Base-by-base conservation (phyloP, 2,329 filamentous ascomycete genomes). In the Phialocephala subalpina region DNA sequence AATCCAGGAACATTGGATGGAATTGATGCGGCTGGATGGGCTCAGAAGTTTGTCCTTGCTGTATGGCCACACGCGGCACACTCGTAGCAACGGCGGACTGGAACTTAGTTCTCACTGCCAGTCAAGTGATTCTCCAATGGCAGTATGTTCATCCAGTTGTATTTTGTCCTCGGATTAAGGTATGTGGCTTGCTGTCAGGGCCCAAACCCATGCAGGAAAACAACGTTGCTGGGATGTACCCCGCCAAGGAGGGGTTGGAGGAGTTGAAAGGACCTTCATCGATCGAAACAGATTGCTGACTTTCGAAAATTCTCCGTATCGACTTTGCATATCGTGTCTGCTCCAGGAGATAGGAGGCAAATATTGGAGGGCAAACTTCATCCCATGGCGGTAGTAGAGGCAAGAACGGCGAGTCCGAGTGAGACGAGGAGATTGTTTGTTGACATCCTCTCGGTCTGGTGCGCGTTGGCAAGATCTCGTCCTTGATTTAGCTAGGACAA, bases 151-250 rank as follows among this genome's bases (percentile, higher is more conserved):
- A 53, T 16, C 35, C 59, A 40, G 33, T 25, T 53, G 63, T 42
- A 62, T 20, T 58, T 40, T 58, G 52, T 55, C 20, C 20, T 55
- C 36, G n/a, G 38, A 56, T 20, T 9, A 47, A 56, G 56, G 9
- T 29, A 22, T 62, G 47, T 66, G 64, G 64, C 64, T 67, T 67
- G 65, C 33, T 35, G 9, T 29, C 8, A 33, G 27, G 27, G 38
- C 22, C 18, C 27, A 18, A 11, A 47, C 38, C 27, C 60, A 9
- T 57, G 60, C 38, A 52, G n/a, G 8, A 38, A 18, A 36, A 25
- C n/a, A 57, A 27, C 38, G 14, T 57, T 22, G 42, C n/a, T 20
- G 33, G 49, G 33, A 45, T 25, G 45, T 40, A 62, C 25, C 52
- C 56, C 27, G n/a, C 38, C 27, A 42, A 22, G 22, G 42, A 57